Percentiles rank a stretch among this genome's conserved stretches.
Conservation (phyloP, 1,284 basidiomycete genomes). For the Rhodotorula glutinis region DNA sequence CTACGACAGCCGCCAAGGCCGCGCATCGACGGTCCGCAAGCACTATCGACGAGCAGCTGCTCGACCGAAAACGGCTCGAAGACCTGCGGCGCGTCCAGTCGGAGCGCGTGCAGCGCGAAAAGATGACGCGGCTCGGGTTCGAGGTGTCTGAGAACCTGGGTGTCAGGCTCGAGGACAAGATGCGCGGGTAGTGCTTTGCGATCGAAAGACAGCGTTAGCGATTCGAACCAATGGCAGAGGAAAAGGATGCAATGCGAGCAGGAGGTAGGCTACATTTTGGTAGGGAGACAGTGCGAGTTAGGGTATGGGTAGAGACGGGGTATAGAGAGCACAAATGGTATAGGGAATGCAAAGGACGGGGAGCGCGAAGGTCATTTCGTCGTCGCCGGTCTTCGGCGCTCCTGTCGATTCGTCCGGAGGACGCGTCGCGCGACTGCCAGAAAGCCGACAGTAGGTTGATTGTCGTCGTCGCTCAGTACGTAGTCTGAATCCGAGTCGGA, state of each 20-base stretch:
- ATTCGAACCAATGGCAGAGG: too few relatives aligned
- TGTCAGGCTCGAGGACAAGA: constrained; percentile 20
- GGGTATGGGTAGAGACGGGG: neutral
- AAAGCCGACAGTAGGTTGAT: constrained; percentile 2
- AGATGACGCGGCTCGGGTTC: constrained; percentile 78
- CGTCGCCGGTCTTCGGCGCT: neutral
- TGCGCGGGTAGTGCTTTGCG: neutral
- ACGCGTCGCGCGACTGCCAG: neutral
- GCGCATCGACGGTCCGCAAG: constrained; percentile 59
- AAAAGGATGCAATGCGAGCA: too few relatives aligned
- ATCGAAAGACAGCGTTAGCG: neutral
- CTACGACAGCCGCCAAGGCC: constrained; percentile 10
- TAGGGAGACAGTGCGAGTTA: neutral
- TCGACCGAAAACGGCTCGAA: constrained; percentile 70
- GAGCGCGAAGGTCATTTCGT: neutral
- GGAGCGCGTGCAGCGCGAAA: constrained; percentile 73
- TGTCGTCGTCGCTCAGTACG: neutral
- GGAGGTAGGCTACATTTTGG: neutral
- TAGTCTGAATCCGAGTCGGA: neutral
- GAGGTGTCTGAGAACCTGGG: constrained; percentile 48
- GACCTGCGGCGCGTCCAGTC: constrained; percentile 75
- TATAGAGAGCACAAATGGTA: neutral
- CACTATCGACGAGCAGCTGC: constrained; percentile 64
- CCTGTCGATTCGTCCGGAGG: neutral
- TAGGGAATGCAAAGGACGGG: neutral